A percentile compares a stretch with the other conserved stretches of the same genome.
Conservation (phyloP, 2,329 filamentous ascomycete genomes). For the Fusarium circinatum region DNA sequence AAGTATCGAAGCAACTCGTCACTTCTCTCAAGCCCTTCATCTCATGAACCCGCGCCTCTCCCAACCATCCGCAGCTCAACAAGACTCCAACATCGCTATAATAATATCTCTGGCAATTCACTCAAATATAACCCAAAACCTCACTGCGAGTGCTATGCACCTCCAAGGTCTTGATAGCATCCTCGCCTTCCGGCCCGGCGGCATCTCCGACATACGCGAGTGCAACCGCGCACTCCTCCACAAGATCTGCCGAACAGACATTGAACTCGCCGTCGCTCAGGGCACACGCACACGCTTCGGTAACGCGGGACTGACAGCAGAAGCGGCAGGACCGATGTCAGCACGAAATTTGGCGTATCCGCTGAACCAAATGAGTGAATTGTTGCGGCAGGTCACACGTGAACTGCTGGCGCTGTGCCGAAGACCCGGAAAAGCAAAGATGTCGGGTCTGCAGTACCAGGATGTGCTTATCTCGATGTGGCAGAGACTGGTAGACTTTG, state of each 20-base stretch:
- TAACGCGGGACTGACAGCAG: conserved; percentile 1
- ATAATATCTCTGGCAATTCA: conserved; percentile 33
- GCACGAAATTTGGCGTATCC: neutral
- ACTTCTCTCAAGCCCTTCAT: conserved; percentile 34
- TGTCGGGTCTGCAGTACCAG: conserved; percentile 21
- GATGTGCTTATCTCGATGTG: conserved; percentile 28
- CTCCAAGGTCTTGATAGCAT: conserved; percentile 23
- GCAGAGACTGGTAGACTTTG: conserved; percentile 26
- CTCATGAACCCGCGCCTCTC: conserved; percentile 29
- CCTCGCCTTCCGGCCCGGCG: neutral
- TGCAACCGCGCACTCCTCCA: conserved; percentile 16
- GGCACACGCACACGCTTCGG: conserved; percentile 25
- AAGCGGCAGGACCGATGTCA: neutral
- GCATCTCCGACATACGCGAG: conserved; percentile 5
- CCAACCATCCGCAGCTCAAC: neutral
- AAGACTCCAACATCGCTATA: conserved; percentile 34
- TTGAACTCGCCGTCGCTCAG: conserved; percentile 11
- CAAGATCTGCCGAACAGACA: conserved; percentile 34
- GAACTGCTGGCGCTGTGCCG: conserved; percentile 18
- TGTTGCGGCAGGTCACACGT: conserved; percentile 1
- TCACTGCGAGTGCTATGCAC: conserved; percentile 14
- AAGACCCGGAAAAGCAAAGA: conserved; percentile 8
- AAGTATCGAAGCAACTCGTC: conserved; percentile 34
- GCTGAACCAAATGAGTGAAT: neutral
- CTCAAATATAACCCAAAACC: conserved; percentile 23